Evolutionary conservation across 2,329 filamentous ascomycete species (phyloP).

Genomic region (Pestalotiopsis sp.): DNA sequence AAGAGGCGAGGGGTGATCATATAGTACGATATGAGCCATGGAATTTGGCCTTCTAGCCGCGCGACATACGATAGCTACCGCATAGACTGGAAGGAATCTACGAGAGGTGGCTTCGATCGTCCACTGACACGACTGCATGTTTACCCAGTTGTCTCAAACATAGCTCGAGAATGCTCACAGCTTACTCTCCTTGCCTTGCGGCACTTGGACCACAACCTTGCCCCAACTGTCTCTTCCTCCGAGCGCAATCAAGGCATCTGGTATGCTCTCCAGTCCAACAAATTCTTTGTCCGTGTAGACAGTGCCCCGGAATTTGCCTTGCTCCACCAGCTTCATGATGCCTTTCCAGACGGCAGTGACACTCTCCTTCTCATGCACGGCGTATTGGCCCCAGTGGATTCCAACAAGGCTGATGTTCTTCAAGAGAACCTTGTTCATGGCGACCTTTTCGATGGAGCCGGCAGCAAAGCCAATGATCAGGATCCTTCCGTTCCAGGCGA

Average conservation of each 20-base stretch:
- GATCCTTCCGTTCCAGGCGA: constrained; percentile 88
- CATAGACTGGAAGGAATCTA: too few species aligned
- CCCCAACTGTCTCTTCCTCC: constrained; percentile 89
- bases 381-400: constrained; percentile 89
- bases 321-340: constrained; percentile 74
- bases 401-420: constrained; percentile 94
- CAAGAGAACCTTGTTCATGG: constrained; percentile 87
- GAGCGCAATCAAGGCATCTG: constrained; percentile 74
- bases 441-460: constrained; percentile 85
- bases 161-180: constrained; percentile 38
- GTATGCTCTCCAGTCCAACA: constrained; percentile 78
- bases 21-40: too few species aligned
- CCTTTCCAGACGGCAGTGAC: constrained; percentile 79
- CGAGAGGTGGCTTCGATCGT: too few species aligned
- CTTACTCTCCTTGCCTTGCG: constrained; percentile 65
- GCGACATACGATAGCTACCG: too few species aligned
- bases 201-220: constrained; percentile 89
- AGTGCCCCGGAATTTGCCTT: constrained; percentile 80
- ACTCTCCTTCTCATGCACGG: constrained; percentile 69
- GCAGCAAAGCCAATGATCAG: constrained; percentile 89
- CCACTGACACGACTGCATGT: background rate
- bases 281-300: constrained; percentile 83
- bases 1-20: too few species aligned
- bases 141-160: background rate
- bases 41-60: too few species aligned